These are phyloP conservation scores for Candida tetrigidarum DNA, from an alignment of 1,139 yeast species.

Conservation along the genomic window DNA sequence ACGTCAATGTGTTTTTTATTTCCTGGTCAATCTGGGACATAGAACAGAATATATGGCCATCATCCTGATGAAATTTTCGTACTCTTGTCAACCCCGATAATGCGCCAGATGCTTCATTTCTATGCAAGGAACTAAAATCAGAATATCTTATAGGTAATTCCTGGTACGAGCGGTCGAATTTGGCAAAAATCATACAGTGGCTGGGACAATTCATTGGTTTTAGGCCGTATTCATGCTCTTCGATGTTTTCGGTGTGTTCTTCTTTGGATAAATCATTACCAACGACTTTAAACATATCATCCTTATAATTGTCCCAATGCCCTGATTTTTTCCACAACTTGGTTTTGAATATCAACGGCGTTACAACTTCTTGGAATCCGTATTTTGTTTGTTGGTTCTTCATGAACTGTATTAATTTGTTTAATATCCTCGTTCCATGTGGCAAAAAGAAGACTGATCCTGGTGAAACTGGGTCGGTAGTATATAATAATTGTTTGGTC, in stretches of 20 bases:
- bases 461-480: constrained; percentile 80
- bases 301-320: constrained; percentile 95
- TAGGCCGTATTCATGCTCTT: constrained; percentile 67
- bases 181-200: constrained; percentile 85
- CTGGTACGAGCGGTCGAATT: constrained; percentile 83
- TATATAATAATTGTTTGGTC: constrained; percentile 70
- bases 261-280: constrained; percentile 48
- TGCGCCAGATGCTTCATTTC: constrained; percentile 97
- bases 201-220: constrained; percentile 99
- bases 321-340: constrained; percentile 92
- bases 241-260: constrained; percentile 24
- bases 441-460: constrained; percentile 91
- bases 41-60: constrained; percentile 95
- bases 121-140: constrained; percentile 92
- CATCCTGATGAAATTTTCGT: constrained; percentile 97
- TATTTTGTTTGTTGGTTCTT: constrained; percentile 78
- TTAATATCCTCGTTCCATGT: constrained; percentile 87
- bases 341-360: constrained; percentile 88
- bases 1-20: constrained; percentile 71
- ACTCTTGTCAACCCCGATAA: constrained; percentile 93
- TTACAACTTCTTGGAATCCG: constrained; percentile 91
- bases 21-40: constrained; percentile 81
- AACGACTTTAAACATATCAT: constrained; percentile 88
- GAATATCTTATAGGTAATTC: constrained; percentile 90
- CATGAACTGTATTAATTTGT: constrained; percentile 79